Evolutionary conservation across 805 yeast species (phyloP).

Genomic region (Diddensiella santjacobensis): DNA sequence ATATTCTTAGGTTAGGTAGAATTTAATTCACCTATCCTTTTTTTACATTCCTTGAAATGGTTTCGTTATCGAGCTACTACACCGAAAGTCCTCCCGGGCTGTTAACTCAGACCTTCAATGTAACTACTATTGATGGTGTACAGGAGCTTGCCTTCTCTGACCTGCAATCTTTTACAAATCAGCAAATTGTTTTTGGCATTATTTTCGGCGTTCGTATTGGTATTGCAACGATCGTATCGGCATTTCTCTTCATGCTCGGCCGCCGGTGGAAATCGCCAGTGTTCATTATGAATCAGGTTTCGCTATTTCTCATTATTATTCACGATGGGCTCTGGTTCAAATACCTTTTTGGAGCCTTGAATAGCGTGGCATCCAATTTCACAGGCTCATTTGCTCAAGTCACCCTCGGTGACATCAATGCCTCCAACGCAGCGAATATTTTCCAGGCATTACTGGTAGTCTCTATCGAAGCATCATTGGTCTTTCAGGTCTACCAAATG

Average conservation of each 20-base stretch:
- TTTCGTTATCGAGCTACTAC: constrained; percentile 6
- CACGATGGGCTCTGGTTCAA: constrained; percentile 59
- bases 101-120: constrained; percentile 4
- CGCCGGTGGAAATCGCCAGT: constrained; percentile 60
- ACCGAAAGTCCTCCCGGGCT: constrained; percentile 4
- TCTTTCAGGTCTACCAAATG: constrained; percentile 68
- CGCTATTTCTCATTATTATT: constrained; percentile 52
- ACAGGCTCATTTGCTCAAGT: constrained; percentile 45
- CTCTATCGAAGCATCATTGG: constrained; percentile 60
- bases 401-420: constrained; percentile 38
- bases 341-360: constrained; percentile 51
- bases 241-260: constrained; percentile 44
- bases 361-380: constrained; percentile 45
- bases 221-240: constrained; percentile 45
- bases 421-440: constrained; percentile 59
- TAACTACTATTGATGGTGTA: constrained; percentile 16
- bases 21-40: background rate
- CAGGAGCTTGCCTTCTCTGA: constrained; percentile 7
- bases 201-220: constrained; percentile 60
- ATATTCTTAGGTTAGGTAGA: background rate
- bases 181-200: constrained; percentile 30
- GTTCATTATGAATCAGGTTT: constrained; percentile 65
- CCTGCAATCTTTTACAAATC: constrained; percentile 8
- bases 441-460: constrained; percentile 57
- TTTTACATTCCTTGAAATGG: background rate